Evolutionary conservation across 306 rosid species (phyloP).

Genomic region (Cucurbita ficifolia): DNA sequence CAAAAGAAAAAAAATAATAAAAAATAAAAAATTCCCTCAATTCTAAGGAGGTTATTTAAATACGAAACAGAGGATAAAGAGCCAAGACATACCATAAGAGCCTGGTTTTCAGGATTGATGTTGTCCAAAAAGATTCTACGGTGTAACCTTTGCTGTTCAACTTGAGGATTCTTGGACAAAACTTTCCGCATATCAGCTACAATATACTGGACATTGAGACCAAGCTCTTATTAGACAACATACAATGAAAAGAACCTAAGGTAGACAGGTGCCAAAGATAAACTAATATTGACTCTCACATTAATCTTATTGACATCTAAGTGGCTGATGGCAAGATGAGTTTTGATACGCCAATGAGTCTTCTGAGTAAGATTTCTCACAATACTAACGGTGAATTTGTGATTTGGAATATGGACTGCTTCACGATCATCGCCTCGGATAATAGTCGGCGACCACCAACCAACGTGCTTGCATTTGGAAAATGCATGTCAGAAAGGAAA

Average conservation of each 20-base stretch:
- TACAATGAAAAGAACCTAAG: background rate
- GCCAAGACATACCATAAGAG: slow-evolving; percentile 49
- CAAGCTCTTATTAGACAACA: slow-evolving; percentile 9
- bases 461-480: slow-evolving; percentile 57
- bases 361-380: slow-evolving; percentile 94
- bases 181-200: slow-evolving; percentile 99
- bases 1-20: too few species aligned
- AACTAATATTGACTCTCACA: slow-evolving; percentile 43
- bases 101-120: slow-evolving; percentile 73
- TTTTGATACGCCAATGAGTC: slow-evolving; percentile 98
- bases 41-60: too few species aligned
- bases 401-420: slow-evolving; percentile 97
- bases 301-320: slow-evolving; percentile 86
- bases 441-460: slow-evolving; percentile 99
- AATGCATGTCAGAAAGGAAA: background rate
- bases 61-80: background rate
- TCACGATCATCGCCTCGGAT: slow-evolving; percentile 98
- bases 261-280: background rate
- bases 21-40: too few species aligned
- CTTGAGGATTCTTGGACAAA: slow-evolving; percentile 90
- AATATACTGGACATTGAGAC: slow-evolving; percentile 40
- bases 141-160: slow-evolving; percentile 96
- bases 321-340: slow-evolving; percentile 78
- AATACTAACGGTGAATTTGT: slow-evolving; percentile 88
- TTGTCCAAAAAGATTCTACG: slow-evolving; percentile 81